A percentile compares a stretch with the other conserved stretches of the same genome.
These are phyloP conservation scores for Colletotrichum graminicola DNA, from an alignment of 2,329 filamentous ascomycete genomes.

Conservation along the genomic window DNA sequence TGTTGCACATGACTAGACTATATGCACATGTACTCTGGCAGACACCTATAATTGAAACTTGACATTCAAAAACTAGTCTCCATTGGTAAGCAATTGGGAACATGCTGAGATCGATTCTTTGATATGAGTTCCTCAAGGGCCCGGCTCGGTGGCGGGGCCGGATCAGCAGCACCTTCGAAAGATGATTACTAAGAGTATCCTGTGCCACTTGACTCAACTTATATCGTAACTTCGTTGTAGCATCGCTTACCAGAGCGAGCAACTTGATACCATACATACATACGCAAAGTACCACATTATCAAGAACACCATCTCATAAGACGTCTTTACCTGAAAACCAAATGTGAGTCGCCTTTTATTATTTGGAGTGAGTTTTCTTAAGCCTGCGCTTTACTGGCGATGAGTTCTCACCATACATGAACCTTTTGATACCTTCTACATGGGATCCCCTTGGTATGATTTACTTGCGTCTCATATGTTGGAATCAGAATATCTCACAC, in stretches of 20 bases:
- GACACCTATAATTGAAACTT: not conserved
- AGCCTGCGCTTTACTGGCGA: not conserved
- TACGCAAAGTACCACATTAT: too few species aligned
- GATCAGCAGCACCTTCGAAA: not conserved
- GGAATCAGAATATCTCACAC: not conserved
- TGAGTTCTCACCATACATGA: not conserved
- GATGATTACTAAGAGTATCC: constrained; percentile 13
- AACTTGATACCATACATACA: not conserved
- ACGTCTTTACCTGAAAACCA: too few species aligned
- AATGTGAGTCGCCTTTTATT: not conserved
- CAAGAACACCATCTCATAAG: not conserved
- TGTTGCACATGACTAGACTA: not conserved
- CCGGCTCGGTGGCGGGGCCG: constrained; percentile 19
- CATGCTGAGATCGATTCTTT: not conserved
- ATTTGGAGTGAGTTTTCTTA: not conserved
- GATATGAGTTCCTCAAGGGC: not conserved
- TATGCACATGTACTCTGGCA: not conserved
- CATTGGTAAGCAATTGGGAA: not conserved
- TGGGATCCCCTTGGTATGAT: too few species aligned
- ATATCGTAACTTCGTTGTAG: not conserved
- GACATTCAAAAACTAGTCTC: not conserved
- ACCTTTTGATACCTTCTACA: not conserved
- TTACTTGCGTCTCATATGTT: not conserved
- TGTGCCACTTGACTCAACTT: not conserved
- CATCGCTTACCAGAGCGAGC: not conserved